Evolutionary conservation across 2,329 filamentous ascomycete genomes (phyloP), one percentile per base, ranked within the genome.

Genomic region (Botrytis paeoniae): DNA sequence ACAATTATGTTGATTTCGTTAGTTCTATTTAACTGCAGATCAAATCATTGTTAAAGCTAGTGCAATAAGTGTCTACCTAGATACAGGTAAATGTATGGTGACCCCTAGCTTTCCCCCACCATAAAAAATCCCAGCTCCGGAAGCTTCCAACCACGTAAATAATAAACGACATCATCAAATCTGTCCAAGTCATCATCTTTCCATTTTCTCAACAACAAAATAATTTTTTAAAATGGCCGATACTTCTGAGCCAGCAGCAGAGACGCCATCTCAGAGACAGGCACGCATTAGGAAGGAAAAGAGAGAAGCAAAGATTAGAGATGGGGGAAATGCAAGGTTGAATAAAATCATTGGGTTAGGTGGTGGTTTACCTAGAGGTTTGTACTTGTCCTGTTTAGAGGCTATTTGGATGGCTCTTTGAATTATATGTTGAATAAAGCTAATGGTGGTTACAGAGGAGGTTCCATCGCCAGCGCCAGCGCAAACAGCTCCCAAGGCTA

Each of bases 281-380:
- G 91, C 91, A 54, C 89, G 92, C 64, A 85, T 93, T 73, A 91
- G 93, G 77, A 93, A 94, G 82, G 92, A 95, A 81, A 89, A 92
- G 57, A 88, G 93, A 66, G 91, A 94, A 81, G 92, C 92, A 73
- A 95, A 95, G 85, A 90, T 95, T 82, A 89, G 87, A 78, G 89
- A 90, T 68, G 90, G 91, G 74, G 93, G 91, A 73, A 88, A 89
- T 29, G 87, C 89, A 57, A 85, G 93, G 74, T 83, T 96, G 75
- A 90, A 92, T 78, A 92, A 88, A 81, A 96, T 96, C 81, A 93
- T 91, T 20, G 90, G 91, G 1, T 83, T 93, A 39, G 90, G 90
- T 72, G 90, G 89, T 41, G 85, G 87, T 75, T 69, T 87, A n/a
- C 82, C 83, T 76, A 78, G 83, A 82, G 84, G 85, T 87, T 71